Base-by-base conservation (phyloP, 176 grass and related monocot species). In the Aegilops bicornis region DNA sequence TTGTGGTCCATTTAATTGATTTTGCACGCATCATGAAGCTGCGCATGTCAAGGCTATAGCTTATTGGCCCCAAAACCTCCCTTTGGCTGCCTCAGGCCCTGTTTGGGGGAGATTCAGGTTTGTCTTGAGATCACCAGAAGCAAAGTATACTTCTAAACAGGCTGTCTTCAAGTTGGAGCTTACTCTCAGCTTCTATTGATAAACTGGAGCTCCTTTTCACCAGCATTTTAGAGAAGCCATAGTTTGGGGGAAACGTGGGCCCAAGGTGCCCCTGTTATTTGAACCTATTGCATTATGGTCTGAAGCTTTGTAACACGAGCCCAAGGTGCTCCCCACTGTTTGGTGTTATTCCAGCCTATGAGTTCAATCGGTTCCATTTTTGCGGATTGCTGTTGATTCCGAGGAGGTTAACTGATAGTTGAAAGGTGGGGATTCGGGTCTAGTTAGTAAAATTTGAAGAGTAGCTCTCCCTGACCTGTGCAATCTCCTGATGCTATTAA, bases 11-110 rank as follows among this genome's bases (percentile, higher is more conserved):
- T 85, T 81, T 85, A 50, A 20, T 76, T 76, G 1, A 69, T 47
- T 81, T 85, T 85, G 37, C 35, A 50, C 48, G 43, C 83, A 63
- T 88, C 76, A 43, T 42, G 37, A 22, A 58, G 7, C 69, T 81
- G 81, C 15, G 29, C 67, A 23, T 62, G 58, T 73, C 14, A 9
- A 52, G 68, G 15, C 79, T 65, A 75, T 16, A 54, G 30, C 7
- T 76, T 87, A 39, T 74, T 75, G 69, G 69, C 27, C 16, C 59
- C 30, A 84, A 36, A 76, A 82, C 45, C n/a, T 42, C 58, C 39
- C 19, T n/a, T 64, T 12, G 19, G 16, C 14, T 68, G 63, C 40
- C 27, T 68, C 29, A 29, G 19, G 10, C 50, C 17, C 73, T 42
- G 4, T 29, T 79, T 86, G 19, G 25, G 45, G 45, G 32, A 78